Base-by-base conservation (phyloP, 768 basidiomycete genomes). In the Lactifluus echinatus region DNA sequence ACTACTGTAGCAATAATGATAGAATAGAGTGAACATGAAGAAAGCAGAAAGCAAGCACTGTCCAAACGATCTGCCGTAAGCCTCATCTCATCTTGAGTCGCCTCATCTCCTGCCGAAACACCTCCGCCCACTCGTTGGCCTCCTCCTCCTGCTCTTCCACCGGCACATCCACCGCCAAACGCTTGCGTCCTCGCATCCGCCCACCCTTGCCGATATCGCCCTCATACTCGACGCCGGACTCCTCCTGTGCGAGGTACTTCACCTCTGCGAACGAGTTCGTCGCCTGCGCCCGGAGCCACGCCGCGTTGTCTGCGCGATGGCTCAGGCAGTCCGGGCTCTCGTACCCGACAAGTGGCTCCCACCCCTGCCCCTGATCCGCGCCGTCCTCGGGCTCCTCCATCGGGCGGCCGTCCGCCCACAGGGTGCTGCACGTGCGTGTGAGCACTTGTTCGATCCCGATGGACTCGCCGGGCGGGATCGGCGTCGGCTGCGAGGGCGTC, bases 401-500 rank as follows among this genome's bases (percentile, higher is more conserved):
- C 19, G 77, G 70, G 19, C 72, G 71, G 0, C 84, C 83, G 54
- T 84, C 79, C 15, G 72, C 72, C 75, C 77, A 76, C 11, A 92
- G 70, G 17, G 87, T 81, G 12, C 81, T 80, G 44, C 78, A 74
- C 4, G 92, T 95, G 68, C 79, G 80, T 26, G 72, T 73, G 29
- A 98, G 73, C 12, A 89, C 72, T 39, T 76, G 64, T 10, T 66
- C 62, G 60, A 99, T 93, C 66, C 84, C 81, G 59, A 96, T 67
- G 49, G 83, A 87, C 72, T 96, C 89, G n/a, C 95, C 96, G 0
- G 91, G 79, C 0, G 89, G 80, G 55, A 98, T 92, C 0, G 87
- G 79, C 19, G 67, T 68, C 17, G 89, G 88, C 60, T 97, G 91
- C 7, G 91, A 94, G 0, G 95, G 95, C 8, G 96, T 99, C 33